Evolutionary conservation across 2,329 filamentous ascomycete species (phyloP).

Genomic region (Zelopaecilomyces penicillatus): DNA sequence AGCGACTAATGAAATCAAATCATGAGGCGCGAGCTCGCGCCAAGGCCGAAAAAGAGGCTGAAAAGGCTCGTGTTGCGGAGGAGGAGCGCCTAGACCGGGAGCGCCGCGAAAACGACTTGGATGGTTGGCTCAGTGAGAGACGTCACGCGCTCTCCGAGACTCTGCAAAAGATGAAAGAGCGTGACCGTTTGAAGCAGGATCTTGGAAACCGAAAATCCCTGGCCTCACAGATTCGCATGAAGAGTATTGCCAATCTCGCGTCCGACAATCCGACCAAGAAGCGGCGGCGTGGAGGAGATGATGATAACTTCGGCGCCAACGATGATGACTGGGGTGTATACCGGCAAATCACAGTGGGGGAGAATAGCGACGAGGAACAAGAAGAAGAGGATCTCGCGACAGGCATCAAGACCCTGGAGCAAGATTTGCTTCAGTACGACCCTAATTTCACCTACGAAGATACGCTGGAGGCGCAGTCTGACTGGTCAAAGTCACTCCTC

Average conservation of each 20-base stretch:
- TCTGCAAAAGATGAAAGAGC: conserved; percentile 82
- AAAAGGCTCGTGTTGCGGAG: conserved; percentile 76
- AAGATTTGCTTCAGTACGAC: conserved; percentile 79
- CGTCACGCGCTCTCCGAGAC: conserved; percentile 61
- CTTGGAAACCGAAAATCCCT: conserved; percentile 94
- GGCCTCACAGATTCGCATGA: conserved; percentile 96
- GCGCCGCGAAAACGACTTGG: conserved; percentile 72
- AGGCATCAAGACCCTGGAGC: conserved; percentile 68
- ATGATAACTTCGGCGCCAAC: conserved; percentile 94
- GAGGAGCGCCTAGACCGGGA: conserved; percentile 78
- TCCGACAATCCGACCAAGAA: conserved; percentile 82
- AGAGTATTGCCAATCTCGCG: conserved; percentile 90
- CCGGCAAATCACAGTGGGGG: conserved; percentile 79
- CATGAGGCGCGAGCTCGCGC: conserved; percentile 88
- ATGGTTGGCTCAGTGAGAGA: conserved; percentile 79
- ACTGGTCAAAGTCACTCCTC: conserved; percentile 88
- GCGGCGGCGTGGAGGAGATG: conserved; percentile 76
- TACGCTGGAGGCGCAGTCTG: conserved; percentile 82
- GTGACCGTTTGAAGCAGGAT: conserved; percentile 86
- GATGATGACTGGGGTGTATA: conserved; percentile 99
- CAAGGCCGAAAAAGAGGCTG: conserved; percentile 90
- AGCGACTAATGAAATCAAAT: conserved; percentile 87
- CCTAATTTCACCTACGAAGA: conserved; percentile 85
- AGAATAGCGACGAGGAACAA: conserved; percentile 76
- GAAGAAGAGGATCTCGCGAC: conserved; percentile 81